These are phyloP conservation scores for Eucalyptus tenuipes DNA, from an alignment of 345 rosid genomes.

Conservation along the genomic window DNA sequence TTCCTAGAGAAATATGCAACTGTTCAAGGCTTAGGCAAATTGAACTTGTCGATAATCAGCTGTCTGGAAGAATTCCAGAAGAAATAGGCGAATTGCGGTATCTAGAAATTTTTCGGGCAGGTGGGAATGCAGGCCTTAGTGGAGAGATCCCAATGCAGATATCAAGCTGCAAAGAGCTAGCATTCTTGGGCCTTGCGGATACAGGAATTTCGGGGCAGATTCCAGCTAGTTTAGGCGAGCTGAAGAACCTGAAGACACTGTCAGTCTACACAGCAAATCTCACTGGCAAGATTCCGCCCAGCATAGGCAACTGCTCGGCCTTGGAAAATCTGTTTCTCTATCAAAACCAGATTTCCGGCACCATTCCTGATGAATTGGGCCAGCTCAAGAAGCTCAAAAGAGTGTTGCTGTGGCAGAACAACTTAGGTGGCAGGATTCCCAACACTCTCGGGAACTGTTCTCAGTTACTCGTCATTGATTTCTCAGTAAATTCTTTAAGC, in stretches of 20 bases:
- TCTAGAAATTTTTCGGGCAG: conserved; percentile 43
- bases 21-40: conserved; percentile 33
- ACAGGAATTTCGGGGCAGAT: conserved; percentile 47
- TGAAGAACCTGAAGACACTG: conserved; percentile 42
- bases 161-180: conserved; percentile 33
- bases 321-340: conserved; percentile 49
- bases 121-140: conserved; percentile 45
- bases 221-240: conserved; percentile 40
- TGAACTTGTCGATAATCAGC: conserved; percentile 49
- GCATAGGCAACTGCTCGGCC: conserved; percentile 42
- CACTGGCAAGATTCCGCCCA: conserved; percentile 39
- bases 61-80: conserved; percentile 40
- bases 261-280: conserved; percentile 55
- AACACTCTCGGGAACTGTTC: conserved; percentile 29
- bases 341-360: conserved; percentile 39
- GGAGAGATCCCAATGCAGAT: conserved; percentile 54
- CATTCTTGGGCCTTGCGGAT: conserved; percentile 54
- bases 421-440: conserved; percentile 38
- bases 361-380: conserved; percentile 41
- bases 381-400: conserved; percentile 33
- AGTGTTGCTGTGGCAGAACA: conserved; percentile 55
- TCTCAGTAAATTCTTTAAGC: conserved; percentile 42
- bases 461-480: conserved; percentile 32
- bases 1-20: conserved; percentile 42
- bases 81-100: conserved; percentile 30